Conservation (phyloP, 2,329 filamentous ascomycete species). For the Fusarium brevicatenulatum region DNA sequence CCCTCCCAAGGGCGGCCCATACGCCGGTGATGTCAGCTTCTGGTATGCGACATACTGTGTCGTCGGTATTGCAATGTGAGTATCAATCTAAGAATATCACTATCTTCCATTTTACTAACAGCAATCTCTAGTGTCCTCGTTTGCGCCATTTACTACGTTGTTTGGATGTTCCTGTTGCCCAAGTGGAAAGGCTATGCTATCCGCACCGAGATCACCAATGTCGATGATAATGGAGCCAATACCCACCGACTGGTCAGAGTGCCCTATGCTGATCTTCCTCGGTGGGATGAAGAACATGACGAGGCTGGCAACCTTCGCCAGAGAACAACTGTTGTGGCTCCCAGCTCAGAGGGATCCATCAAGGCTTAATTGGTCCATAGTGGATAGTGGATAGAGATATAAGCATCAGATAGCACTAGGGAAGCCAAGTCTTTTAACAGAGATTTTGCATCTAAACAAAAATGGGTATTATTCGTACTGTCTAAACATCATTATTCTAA, state of each 20-base stretch:
- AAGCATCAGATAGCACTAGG: not conserved
- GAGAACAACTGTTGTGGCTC: not conserved
- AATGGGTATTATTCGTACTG: conserved; percentile 10
- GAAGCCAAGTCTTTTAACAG: accelerated
- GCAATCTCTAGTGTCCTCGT: conserved; percentile 53
- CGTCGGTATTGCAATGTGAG: conserved; percentile 72
- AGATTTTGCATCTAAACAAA: not conserved
- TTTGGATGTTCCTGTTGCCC: conserved; percentile 68
- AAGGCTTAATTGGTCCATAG: not conserved
- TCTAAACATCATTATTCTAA: not conserved
- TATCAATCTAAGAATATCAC: conserved; percentile 20
- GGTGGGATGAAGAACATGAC: conserved; percentile 71
- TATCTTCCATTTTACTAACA: not conserved
- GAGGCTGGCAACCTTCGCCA: conserved; percentile 48
- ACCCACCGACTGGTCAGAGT: conserved; percentile 64
- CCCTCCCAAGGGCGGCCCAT: conserved; percentile 68
- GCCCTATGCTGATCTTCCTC: conserved; percentile 57
- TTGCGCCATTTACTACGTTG: conserved; percentile 66
- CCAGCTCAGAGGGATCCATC: not conserved
- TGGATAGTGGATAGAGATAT: accelerated
- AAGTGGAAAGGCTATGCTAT: conserved; percentile 63
- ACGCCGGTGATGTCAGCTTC: conserved; percentile 74
- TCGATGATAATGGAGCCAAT: conserved; percentile 53
- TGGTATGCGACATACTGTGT: conserved; percentile 78
- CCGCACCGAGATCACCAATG: conserved; percentile 62